A percentile compares a stretch with the other conserved stretches of the same genome.
These are phyloP conservation scores for Scytalidium sp. DNA, from an alignment of 2,329 filamentous ascomycete genomes.

Conservation along the genomic window DNA sequence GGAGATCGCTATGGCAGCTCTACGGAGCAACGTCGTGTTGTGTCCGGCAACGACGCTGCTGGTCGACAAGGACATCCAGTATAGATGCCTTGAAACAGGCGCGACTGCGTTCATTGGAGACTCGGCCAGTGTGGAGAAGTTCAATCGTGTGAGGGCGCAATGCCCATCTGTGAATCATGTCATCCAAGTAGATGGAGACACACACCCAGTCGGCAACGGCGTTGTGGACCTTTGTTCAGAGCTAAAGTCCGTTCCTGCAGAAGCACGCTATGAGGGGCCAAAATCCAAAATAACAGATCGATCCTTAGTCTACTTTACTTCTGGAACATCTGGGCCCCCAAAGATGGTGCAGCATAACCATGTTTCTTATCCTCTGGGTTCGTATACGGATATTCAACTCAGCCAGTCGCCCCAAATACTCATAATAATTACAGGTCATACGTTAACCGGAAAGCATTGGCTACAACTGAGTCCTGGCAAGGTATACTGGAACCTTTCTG, in stretches of 20 bases:
- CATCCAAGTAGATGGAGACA: constrained; percentile 25
- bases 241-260: constrained; percentile 21
- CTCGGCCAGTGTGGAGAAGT: constrained; percentile 28
- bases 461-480: constrained; percentile 31
- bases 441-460: constrained; percentile 36
- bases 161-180: constrained; percentile 31
- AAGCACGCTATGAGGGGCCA: constrained; percentile 18
- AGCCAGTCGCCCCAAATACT: neutral
- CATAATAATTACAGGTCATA: constrained; percentile 22
- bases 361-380: constrained; percentile 35
- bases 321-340: constrained; percentile 35
- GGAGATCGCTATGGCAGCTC: constrained; percentile 35
- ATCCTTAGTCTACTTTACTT: constrained; percentile 36
- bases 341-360: constrained; percentile 40
- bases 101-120: constrained; percentile 37
- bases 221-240: neutral
- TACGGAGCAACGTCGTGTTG: constrained; percentile 33
- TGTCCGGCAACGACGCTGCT: constrained; percentile 35
- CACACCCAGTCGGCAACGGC: neutral
- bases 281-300: constrained; percentile 26
- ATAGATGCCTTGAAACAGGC: constrained; percentile 28
- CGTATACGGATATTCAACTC: neutral
- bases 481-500: constrained; percentile 36
- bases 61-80: constrained; percentile 36
- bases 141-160: constrained; percentile 25